Evolutionary conservation across 1,284 basidiomycete species (phyloP).

Genomic region (Sporisorium scitamineum): DNA sequence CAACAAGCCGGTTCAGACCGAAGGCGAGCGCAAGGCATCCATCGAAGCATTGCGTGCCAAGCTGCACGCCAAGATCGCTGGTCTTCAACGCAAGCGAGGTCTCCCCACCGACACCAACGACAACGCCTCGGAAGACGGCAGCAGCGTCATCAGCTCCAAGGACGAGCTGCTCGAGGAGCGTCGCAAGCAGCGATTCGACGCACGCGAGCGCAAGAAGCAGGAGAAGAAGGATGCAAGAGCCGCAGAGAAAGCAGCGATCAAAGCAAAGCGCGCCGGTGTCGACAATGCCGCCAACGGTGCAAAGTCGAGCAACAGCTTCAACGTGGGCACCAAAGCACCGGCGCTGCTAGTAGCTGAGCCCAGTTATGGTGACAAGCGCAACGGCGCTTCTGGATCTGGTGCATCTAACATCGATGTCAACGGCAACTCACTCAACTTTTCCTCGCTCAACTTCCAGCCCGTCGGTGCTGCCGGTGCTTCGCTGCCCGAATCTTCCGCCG

Average conservation of each 20-base stretch:
- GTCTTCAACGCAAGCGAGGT: slow-evolving; percentile 57
- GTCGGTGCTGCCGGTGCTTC: slow-evolving; percentile 34
- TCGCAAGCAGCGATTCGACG: slow-evolving; percentile 60
- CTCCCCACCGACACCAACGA: slow-evolving; percentile 26
- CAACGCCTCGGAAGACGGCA: slow-evolving; percentile 37
- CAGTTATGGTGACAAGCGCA: slow-evolving; percentile 39
- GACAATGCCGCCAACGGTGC: slow-evolving; percentile 34
- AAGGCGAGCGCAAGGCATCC: slow-evolving; percentile 53
- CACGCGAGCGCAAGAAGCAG: slow-evolving; percentile 61
- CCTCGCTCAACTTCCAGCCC: slow-evolving; percentile 50
- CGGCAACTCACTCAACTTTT: slow-evolving; percentile 51
- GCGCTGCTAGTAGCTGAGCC: slow-evolving; percentile 53
- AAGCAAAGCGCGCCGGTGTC: slow-evolving; percentile 32
- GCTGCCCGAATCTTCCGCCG: slow-evolving; percentile 19
- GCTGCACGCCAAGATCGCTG: slow-evolving; percentile 62
- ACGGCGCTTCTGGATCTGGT: slow-evolving; percentile 12
- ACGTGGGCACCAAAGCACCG: slow-evolving; percentile 48
- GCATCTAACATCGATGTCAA: slow-evolving; percentile 34
- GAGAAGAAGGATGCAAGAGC: slow-evolving; percentile 59
- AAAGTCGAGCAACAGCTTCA: slow-evolving; percentile 24
- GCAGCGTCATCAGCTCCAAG: slow-evolving; percentile 54
- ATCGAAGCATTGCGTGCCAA: slow-evolving; percentile 59
- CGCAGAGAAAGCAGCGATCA: slow-evolving; percentile 32
- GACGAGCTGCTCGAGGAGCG: slow-evolving; percentile 66
- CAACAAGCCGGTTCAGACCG: slow-evolving; percentile 37